Evolutionary conservation across 331 rosid species (phyloP).

Genomic region (Malus hybrid): DNA sequence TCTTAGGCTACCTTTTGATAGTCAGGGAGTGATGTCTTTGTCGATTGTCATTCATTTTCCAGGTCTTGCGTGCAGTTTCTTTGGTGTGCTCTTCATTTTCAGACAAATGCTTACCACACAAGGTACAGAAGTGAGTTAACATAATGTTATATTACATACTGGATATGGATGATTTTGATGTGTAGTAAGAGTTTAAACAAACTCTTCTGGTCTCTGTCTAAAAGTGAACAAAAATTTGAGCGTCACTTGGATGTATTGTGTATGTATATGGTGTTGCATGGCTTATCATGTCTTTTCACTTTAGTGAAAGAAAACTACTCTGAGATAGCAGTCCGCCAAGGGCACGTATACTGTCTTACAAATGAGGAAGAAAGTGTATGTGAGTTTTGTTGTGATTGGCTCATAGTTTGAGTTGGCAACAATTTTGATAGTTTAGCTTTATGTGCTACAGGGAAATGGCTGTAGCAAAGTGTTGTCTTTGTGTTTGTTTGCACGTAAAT

Average conservation of each 20-base stretch:
- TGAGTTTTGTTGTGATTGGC: too few relatives aligned
- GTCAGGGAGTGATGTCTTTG: constrained; percentile 13
- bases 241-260: neutral
- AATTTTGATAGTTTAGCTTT: too few relatives aligned
- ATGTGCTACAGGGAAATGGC: too few relatives aligned
- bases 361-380: neutral
- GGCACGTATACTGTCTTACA: neutral
- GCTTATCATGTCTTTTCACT: neutral
- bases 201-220: neutral
- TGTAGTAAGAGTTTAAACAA: neutral
- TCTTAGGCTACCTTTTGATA: neutral
- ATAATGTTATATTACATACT: neutral
- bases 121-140: constrained; percentile 43
- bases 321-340: neutral
- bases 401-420: too few relatives aligned
- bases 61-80: constrained; percentile 82
- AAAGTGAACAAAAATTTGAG: neutral
- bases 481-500: too few relatives aligned
- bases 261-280: neutral
- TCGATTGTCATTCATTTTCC: constrained; percentile 23
- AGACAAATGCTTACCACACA: constrained; percentile 40
- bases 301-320: neutral
- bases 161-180: neutral
- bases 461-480: too few relatives aligned
- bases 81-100: constrained; percentile 68